phyloP scores from a whole-genome alignment of 805 yeast genomes.

The Candida patagonica region DNA sequence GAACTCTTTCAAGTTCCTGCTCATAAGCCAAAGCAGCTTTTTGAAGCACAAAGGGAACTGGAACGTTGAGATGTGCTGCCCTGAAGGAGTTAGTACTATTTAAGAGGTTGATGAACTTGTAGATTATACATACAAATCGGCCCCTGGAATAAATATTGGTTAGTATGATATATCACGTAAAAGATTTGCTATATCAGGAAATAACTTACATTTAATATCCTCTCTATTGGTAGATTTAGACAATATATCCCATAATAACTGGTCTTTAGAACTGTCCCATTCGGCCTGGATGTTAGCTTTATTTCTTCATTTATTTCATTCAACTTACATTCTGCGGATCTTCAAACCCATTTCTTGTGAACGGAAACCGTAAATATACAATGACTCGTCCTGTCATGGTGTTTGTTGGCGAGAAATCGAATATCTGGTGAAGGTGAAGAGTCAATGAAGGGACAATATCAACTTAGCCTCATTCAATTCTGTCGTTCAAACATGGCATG shows the following conservation, averaged over 20 bases:
- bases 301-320: neutral
- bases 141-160: conserved; percentile 5
- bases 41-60: conserved; percentile 30
- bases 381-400: conserved; percentile 6
- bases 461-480: too few relatives aligned
- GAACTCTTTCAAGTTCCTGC: conserved; percentile 29
- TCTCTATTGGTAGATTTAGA: conserved; percentile 26
- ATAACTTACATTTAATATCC: conserved; percentile 27
- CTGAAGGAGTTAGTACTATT: conserved; percentile 16
- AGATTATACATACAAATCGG: conserved; percentile 6
- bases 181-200: neutral
- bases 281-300: conserved; percentile 13
- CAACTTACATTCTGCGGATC: conserved; percentile 30
- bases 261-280: conserved; percentile 28
- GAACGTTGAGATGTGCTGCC: conserved; percentile 29
- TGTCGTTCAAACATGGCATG: too few relatives aligned
- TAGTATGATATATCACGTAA: neutral
- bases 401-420: too few relatives aligned
- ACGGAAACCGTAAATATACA: conserved; percentile 38
- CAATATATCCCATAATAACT: conserved; percentile 25
- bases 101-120: neutral
- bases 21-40: conserved; percentile 36
- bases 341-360: conserved; percentile 32
- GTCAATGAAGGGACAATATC: too few relatives aligned
- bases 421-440: too few relatives aligned